Evolutionary conservation across 805 yeast genomes (phyloP).

Genomic region (Tetrapisispora namnaoensis): DNA sequence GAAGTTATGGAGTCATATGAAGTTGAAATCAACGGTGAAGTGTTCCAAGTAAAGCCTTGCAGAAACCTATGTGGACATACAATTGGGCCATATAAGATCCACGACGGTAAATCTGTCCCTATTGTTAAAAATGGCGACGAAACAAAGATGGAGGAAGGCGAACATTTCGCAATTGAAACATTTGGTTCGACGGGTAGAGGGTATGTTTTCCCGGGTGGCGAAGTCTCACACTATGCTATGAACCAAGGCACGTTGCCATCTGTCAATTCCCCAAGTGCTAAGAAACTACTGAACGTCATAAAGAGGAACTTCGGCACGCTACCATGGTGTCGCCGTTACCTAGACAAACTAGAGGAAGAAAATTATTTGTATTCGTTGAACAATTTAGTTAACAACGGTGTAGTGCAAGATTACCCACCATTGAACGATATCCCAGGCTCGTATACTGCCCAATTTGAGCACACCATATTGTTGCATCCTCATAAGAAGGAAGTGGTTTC

Average conservation of each 20-base stretch:
- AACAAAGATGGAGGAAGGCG: slow-evolving; percentile 99
- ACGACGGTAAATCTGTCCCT: slow-evolving; percentile 94
- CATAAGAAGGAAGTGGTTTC: slow-evolving; percentile 90
- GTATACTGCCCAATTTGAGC: slow-evolving; percentile 95
- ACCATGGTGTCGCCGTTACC: slow-evolving; percentile 92
- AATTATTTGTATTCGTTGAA: slow-evolving; percentile 82
- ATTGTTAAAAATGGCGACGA: slow-evolving; percentile 87
- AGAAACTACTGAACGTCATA: slow-evolving; percentile 56
- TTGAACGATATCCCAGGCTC: slow-evolving; percentile 72
- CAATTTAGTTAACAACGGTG: slow-evolving; percentile 72
- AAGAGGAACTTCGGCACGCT: slow-evolving; percentile 82
- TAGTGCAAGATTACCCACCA: slow-evolving; percentile 93
- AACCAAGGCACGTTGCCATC: slow-evolving; percentile 35
- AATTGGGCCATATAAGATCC: slow-evolving; percentile 74
- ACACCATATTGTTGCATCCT: slow-evolving; percentile 83
- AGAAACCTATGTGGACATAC: slow-evolving; percentile 92
- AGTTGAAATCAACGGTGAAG: slow-evolving; percentile 79
- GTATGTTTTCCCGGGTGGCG: slow-evolving; percentile 76
- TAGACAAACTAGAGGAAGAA: slow-evolving; percentile 86
- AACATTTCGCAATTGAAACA: slow-evolving; percentile 95
- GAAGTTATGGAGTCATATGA: slow-evolving; percentile 97
- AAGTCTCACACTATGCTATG: slow-evolving; percentile 86
- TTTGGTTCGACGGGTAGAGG: slow-evolving; percentile 97
- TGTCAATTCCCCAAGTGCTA: slow-evolving; percentile 54
- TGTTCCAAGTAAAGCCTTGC: slow-evolving; percentile 77